phyloP scores from a whole-genome alignment of 768 basidiomycete species.

The Hypsizygus marmoreus region DNA sequence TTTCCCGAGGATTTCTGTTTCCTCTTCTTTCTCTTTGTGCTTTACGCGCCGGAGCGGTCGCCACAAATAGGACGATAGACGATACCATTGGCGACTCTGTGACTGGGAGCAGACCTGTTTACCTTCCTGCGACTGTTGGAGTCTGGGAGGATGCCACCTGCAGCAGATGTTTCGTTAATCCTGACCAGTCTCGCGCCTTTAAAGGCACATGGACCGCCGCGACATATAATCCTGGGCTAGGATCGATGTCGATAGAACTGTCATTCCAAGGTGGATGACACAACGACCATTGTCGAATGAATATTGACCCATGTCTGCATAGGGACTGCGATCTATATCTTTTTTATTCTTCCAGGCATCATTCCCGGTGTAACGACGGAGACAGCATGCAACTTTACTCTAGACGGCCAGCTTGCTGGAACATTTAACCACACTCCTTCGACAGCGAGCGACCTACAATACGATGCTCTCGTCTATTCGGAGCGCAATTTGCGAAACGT shows the following conservation, averaged over 20 bases:
- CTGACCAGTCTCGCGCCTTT: slow-evolving; percentile 14
- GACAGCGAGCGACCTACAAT: slow-evolving; percentile 23
- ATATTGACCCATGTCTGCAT: neutral
- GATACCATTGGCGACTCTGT: slow-evolving; percentile 23
- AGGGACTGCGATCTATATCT: slow-evolving; percentile 40
- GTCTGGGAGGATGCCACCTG: slow-evolving; percentile 17
- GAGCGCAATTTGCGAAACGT: slow-evolving; percentile 26
- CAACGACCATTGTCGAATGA: no score
- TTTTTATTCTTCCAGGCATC: slow-evolving; percentile 37
- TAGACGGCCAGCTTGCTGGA: slow-evolving; percentile 25
- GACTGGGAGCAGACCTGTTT: slow-evolving; percentile 18
- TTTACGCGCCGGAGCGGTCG: neutral
- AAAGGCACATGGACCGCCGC: slow-evolving; percentile 25
- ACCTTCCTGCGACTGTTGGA: slow-evolving; percentile 14
- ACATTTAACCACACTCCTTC: slow-evolving; percentile 30
- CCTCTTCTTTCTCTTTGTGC: neutral
- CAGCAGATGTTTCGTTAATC: slow-evolving; percentile 11
- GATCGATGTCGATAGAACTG: slow-evolving; percentile 11
- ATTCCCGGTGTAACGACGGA: slow-evolving; percentile 20
- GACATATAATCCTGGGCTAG: slow-evolving; percentile 14
- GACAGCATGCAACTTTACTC: slow-evolving; percentile 29
- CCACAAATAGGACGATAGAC: slow-evolving; percentile 23
- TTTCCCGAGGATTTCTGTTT: neutral
- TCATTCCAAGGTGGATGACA: slow-evolving; percentile 12
- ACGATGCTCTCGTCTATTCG: slow-evolving; percentile 30